Conservation (phyloP, 2,329 filamentous ascomycete genomes). For the Xylaria sp. region DNA sequence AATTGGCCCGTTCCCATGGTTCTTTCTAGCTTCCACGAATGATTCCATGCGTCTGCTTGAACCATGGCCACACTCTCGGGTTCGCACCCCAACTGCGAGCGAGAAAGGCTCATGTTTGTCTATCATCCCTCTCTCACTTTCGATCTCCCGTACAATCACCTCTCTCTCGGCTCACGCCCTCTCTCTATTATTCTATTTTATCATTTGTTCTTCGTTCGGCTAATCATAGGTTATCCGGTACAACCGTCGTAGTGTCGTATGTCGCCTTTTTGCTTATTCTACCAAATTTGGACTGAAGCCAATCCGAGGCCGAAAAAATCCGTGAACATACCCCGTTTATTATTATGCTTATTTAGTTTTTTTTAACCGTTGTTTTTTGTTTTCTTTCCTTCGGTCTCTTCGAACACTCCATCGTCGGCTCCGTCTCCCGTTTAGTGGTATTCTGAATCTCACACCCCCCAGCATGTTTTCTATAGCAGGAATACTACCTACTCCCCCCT, state of each 20-base stretch:
- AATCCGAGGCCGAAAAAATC: constrained; percentile 2
- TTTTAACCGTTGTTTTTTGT: not conserved
- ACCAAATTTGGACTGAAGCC: constrained; percentile 17
- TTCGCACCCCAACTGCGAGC: too few species aligned
- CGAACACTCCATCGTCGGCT: constrained; percentile 4
- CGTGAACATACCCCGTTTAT: not conserved
- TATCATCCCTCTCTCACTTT: not conserved
- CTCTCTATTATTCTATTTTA: constrained; percentile 2
- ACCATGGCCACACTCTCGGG: not conserved
- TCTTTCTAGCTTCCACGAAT: constrained; percentile 15
- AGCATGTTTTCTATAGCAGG: not conserved
- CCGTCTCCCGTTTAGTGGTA: not conserved
- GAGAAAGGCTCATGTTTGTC: not conserved
- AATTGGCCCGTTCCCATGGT: not conserved
- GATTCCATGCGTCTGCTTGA: constrained; percentile 12
- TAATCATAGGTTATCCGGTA: constrained; percentile 8
- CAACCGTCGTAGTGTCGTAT: constrained; percentile 14
- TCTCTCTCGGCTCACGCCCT: not conserved
- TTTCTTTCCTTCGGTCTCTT: not conserved
- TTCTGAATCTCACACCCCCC: not conserved
- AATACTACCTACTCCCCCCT: not conserved
- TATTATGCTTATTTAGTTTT: not conserved
- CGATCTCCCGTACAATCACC: not conserved
- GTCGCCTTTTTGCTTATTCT: constrained; percentile 9
- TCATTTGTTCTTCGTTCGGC: not conserved